Evolutionary conservation across 2,329 filamentous ascomycete species (phyloP).

Genomic region (Zasmidium citrigriseum): DNA sequence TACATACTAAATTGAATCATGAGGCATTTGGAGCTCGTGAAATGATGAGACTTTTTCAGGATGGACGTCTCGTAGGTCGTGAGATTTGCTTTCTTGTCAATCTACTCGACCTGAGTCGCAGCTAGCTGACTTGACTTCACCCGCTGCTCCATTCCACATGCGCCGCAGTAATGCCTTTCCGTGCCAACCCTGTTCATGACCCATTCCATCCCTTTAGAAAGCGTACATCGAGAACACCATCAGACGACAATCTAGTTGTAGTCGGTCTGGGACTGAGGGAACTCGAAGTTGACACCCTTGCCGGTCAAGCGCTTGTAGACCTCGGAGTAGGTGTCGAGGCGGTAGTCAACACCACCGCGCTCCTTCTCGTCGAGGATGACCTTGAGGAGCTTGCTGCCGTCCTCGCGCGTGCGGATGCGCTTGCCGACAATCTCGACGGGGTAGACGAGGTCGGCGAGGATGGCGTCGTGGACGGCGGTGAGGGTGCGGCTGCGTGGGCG

Average conservation of each 20-base stretch:
- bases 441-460: slow-evolving; percentile 97
- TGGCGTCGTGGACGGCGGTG: slow-evolving; percentile 97
- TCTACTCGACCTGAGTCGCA: not conserved
- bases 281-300: slow-evolving; percentile 96
- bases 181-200: not conserved
- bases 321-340: slow-evolving; percentile 99
- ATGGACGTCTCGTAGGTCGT: no score
- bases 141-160: slow-evolving; percentile 1
- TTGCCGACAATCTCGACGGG: slow-evolving; percentile 99
- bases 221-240: not conserved
- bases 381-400: slow-evolving; percentile 98
- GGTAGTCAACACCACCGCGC: slow-evolving; percentile 98
- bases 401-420: slow-evolving; percentile 97
- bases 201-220: not conserved
- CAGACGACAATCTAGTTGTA: slow-evolving; percentile 61
- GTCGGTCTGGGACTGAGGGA: slow-evolving; percentile 82
- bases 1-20: no score
- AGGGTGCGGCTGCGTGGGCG: slow-evolving; percentile 96
- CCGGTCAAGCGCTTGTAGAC: slow-evolving; percentile 98
- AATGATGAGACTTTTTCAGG: no score
- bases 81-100: not conserved
- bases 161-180: slow-evolving; percentile 2
- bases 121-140: not conserved
- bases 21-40: no score
- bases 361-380: slow-evolving; percentile 99